Base-by-base conservation (phyloP, 2,329 filamentous ascomycete species). In the Fonsecaea nubica region DNA sequence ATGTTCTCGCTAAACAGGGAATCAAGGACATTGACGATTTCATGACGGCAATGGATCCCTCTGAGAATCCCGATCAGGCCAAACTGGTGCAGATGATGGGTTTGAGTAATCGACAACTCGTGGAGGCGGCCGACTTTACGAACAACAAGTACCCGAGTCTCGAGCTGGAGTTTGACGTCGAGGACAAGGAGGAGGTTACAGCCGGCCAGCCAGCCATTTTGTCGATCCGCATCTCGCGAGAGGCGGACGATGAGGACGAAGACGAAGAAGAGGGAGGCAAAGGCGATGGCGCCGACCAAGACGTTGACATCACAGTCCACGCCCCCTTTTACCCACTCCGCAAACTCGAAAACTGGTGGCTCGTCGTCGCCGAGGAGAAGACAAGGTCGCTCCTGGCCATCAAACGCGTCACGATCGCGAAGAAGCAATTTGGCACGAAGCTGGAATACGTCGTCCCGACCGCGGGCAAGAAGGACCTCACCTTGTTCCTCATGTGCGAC, bases 321-420 rank as follows among this genome's bases (percentile, higher is more conserved):
- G 93, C 94, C 59, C 95, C 95, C 0, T 99, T 98, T 84, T 99
- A 95, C 77, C 93, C 95, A 0, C 84, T 79, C 58, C 90, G 90
- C 78, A 99, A 99, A 85, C 90, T 92, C 82, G 95, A 99, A 84
- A 97, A 95, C 77, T 99, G 93, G 93, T 99, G 95, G 95, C 82
- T 99, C 63, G 92, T 99, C 21, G 92, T 99, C 38, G 94, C 93
- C 35, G 93, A 98, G 73, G 93, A 97, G 81, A 90, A 88, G 77
- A 92, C 90, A 48, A 94, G 92, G 82, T 93, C 86, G 70, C 83
- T 99, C 69, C 83, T 98, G 65, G 93, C 92, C 2, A 97, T 98
- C 82, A 99, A 98, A 85, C 88, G 94, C 72, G 90, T 99, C 67
- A 96, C 93, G 1, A 90, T 99, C 70, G 90, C 89, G 48, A 89